These are phyloP conservation scores for Monosporascus sp. DNA, from an alignment of 2,329 filamentous ascomycete genomes.

Conservation along the genomic window DNA sequence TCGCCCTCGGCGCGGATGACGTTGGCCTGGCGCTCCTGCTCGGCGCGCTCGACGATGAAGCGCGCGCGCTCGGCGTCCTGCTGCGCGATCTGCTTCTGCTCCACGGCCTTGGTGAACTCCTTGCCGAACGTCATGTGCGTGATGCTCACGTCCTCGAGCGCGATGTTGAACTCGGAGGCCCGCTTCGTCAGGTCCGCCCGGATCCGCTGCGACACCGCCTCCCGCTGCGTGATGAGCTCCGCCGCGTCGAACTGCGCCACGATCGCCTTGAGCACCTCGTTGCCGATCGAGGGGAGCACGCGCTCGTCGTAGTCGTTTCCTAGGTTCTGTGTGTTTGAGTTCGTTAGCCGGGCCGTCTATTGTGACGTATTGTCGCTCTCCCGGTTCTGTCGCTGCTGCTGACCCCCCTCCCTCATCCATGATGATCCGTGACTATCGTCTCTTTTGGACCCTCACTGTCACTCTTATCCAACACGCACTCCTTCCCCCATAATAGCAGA, in stretches of 20 bases:
- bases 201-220: slow-evolving; percentile 94
- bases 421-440: background rate
- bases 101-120: slow-evolving; percentile 97
- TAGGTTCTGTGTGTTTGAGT: slow-evolving; percentile 64
- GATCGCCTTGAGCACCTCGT: slow-evolving; percentile 98
- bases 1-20: slow-evolving; percentile 98
- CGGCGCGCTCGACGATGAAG: slow-evolving; percentile 97
- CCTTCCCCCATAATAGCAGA: too few species aligned
- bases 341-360: slow-evolving; percentile 1
- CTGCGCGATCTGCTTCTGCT: slow-evolving; percentile 99
- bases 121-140: slow-evolving; percentile 99
- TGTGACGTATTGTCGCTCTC: background rate
- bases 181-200: slow-evolving; percentile 86
- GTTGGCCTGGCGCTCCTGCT: slow-evolving; percentile 98
- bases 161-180: slow-evolving; percentile 96
- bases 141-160: slow-evolving; percentile 96
- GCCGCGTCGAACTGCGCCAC: slow-evolving; percentile 98
- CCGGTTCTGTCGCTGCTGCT: background rate
- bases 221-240: slow-evolving; percentile 97
- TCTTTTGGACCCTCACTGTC: too few species aligned
- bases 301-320: slow-evolving; percentile 98
- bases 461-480: too few species aligned
- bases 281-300: slow-evolving; percentile 96
- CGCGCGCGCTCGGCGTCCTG: slow-evolving; percentile 96
- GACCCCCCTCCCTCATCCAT: background rate